These are phyloP conservation scores for Clarireedia paspali DNA, from an alignment of 2,329 filamentous ascomycete genomes.

Conservation along the genomic window DNA sequence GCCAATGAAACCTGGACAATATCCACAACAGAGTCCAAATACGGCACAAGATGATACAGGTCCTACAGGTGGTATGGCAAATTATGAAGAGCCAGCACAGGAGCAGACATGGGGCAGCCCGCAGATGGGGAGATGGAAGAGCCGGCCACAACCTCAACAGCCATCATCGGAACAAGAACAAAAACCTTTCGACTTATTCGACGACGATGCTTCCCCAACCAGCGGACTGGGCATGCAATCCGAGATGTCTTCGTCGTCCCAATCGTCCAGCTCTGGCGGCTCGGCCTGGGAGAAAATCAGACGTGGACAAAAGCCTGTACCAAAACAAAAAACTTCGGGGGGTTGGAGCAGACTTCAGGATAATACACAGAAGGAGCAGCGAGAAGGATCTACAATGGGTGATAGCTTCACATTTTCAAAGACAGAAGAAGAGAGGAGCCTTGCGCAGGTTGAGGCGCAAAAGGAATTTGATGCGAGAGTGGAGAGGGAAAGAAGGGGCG, in stretches of 20 bases:
- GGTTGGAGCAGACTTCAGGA: slow-evolving; percentile 13
- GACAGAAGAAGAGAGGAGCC: slow-evolving; percentile 16
- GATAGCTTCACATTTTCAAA: slow-evolving; percentile 24
- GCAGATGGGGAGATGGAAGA: not conserved
- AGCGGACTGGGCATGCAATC: slow-evolving; percentile 15
- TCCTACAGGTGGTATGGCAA: slow-evolving; percentile 18
- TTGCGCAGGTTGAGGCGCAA: slow-evolving; percentile 23
- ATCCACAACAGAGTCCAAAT: slow-evolving; percentile 10
- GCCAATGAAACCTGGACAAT: slow-evolving; percentile 3
- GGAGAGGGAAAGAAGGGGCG: slow-evolving; percentile 27
- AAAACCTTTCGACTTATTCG: slow-evolving; percentile 21
- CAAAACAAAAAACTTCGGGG: slow-evolving; percentile 5
- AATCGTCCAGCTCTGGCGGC: slow-evolving; percentile 5
- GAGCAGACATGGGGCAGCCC: not conserved
- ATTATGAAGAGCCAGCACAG: slow-evolving; percentile 11
- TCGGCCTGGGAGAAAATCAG: slow-evolving; percentile 30
- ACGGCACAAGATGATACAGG: slow-evolving; percentile 20
- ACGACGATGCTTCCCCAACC: slow-evolving; percentile 27
- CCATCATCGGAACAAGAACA: slow-evolving; percentile 9
- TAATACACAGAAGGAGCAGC: slow-evolving; percentile 7
- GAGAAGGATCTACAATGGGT: slow-evolving; percentile 6
- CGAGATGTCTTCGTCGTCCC: slow-evolving; percentile 10
- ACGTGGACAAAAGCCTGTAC: slow-evolving; percentile 14
- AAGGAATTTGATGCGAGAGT: slow-evolving; percentile 29
- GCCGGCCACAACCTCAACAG: not conserved